Conservation (phyloP, 1,284 basidiomycete species). For the Malassezia sp. region DNA sequence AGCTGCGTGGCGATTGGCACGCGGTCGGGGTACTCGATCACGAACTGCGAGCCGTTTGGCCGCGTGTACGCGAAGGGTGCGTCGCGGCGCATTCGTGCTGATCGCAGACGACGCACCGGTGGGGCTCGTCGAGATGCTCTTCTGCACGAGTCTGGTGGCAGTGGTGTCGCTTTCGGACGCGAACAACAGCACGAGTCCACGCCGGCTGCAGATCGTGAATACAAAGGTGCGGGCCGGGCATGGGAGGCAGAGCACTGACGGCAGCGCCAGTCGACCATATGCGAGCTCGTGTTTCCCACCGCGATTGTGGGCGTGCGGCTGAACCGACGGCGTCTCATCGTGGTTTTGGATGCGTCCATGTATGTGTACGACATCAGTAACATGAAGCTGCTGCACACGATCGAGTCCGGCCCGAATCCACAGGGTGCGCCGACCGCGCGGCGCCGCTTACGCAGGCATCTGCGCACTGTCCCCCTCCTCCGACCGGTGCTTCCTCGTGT, state of each 20-base stretch:
- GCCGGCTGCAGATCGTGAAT: constrained; percentile 77
- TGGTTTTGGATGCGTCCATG: constrained; percentile 87
- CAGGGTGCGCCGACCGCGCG: constrained; percentile 56
- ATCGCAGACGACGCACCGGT: constrained; percentile 68
- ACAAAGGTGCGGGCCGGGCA: constrained; percentile 51
- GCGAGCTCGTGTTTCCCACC: constrained; percentile 91
- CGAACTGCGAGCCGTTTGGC: constrained; percentile 95
- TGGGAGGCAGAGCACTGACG: not conserved
- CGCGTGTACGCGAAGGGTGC: constrained; percentile 84
- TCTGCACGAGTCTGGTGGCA: constrained; percentile 93
- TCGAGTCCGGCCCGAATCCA: constrained; percentile 90
- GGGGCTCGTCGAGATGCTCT: constrained; percentile 96
- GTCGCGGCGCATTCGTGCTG: constrained; percentile 26
- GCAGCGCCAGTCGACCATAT: constrained; percentile 97
- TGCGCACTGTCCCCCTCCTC: constrained; percentile 88
- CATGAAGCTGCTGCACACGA: constrained; percentile 92
- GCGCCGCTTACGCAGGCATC: constrained; percentile 57
- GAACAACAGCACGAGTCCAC: constrained; percentile 58
- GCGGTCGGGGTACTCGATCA: constrained; percentile 87
- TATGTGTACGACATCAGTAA: constrained; percentile 99
- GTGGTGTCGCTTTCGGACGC: constrained; percentile 81
- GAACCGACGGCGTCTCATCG: constrained; percentile 88
- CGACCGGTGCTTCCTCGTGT: constrained; percentile 89
- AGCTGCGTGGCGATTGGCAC: constrained; percentile 90
- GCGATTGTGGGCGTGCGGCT: constrained; percentile 91